Percentiles rank a stretch among this genome's conserved stretches.
Evolutionary conservation across 768 basidiomycete species (phyloP).

Genomic region (Auricularia sp.): DNA sequence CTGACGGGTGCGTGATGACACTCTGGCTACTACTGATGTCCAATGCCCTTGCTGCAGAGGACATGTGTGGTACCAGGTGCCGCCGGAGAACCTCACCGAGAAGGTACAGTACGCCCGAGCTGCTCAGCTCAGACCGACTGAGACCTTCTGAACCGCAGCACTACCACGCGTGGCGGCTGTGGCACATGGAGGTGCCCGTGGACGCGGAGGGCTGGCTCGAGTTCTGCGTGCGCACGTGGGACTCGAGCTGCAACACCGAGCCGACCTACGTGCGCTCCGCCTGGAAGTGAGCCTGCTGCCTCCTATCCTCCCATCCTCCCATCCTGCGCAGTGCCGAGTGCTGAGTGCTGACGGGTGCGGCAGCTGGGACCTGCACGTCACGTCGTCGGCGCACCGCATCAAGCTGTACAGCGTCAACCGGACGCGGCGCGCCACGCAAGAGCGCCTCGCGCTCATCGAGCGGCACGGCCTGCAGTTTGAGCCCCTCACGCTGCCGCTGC

Average conservation of each 20-base stretch:
- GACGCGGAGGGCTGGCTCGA: slow-evolving; percentile 49
- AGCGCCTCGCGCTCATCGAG: slow-evolving; percentile 31
- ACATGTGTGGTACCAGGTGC: slow-evolving; percentile 39
- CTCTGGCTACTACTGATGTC: background rate
- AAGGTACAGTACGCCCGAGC: slow-evolving; percentile 22
- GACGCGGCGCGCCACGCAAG: slow-evolving; percentile 30
- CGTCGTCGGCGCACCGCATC: slow-evolving; percentile 43
- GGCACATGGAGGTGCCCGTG: slow-evolving; percentile 41
- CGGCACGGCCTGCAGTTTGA: slow-evolving; percentile 28
- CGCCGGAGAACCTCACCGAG: slow-evolving; percentile 37
- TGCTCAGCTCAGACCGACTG: background rate
- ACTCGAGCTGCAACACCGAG: slow-evolving; percentile 48
- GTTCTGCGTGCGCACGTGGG: slow-evolving; percentile 46
- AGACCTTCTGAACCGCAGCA: slow-evolving; percentile 22
- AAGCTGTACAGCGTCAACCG: slow-evolving; percentile 44
- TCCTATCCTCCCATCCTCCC: too few species aligned
- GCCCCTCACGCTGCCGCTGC: slow-evolving; percentile 32
- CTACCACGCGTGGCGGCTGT: slow-evolving; percentile 45
- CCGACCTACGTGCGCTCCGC: slow-evolving; percentile 44
- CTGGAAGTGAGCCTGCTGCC: slow-evolving; percentile 49
- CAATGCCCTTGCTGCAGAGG: slow-evolving; percentile 21
- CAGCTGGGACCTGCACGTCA: slow-evolving; percentile 45
- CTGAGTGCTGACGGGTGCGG: background rate
- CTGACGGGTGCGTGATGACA: slow-evolving; percentile 29
- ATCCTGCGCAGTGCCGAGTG: too few species aligned